Evolutionary conservation across 73 alveolate genomes (phyloP), one percentile per base, ranked within the genome.

Genomic region (Paraurostyla sp.): DNA sequence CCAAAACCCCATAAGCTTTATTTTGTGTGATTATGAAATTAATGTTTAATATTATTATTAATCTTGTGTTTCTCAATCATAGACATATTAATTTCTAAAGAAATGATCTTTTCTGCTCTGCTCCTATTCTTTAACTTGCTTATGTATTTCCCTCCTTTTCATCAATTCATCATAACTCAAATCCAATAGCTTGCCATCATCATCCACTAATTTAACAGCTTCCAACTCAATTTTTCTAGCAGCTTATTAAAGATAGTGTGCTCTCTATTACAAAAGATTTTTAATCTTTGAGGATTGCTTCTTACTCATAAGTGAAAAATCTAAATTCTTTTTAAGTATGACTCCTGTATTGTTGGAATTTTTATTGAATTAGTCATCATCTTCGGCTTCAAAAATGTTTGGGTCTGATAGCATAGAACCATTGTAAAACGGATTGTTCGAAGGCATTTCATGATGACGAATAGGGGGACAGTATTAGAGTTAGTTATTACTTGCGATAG

Each of bases 351-450:
- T 65, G 25, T 65, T 65, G 82, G 58, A 3, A 65, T 38, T n/a
- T n/a, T n/a, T n/a, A n/a, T n/a, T n/a, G n/a, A n/a, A n/a, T n/a
- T n/a, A n/a, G n/a, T n/a, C n/a, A n/a, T n/a, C n/a, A 2, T 65
- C 82, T 1, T 65, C 82, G 25, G 35, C 41, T 38, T 65, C 82
- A 40, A 65, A 65, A 15, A 65, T 65, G 25, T 65, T 56, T 6
- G 60, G 60, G 13, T 65, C 82, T 65, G 4, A 6, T 1, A 65
- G 82, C 40, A 65, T 65, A 6, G 82, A 18, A 2, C 87, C 87
- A 50, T 73, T 73, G 42, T 48, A 73, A 45, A 73, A 73, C 2
- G 87, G 87, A 27, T 73, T 73, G 36, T 73, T 73, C 6, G 68
- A 50, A 36, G 68, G 68, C 56, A 73, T 73, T 1, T 73, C 87